These are phyloP conservation scores for Warburgia ugandensis DNA, from an alignment of 164 flowering plant genomes.

Conservation along the genomic window DNA sequence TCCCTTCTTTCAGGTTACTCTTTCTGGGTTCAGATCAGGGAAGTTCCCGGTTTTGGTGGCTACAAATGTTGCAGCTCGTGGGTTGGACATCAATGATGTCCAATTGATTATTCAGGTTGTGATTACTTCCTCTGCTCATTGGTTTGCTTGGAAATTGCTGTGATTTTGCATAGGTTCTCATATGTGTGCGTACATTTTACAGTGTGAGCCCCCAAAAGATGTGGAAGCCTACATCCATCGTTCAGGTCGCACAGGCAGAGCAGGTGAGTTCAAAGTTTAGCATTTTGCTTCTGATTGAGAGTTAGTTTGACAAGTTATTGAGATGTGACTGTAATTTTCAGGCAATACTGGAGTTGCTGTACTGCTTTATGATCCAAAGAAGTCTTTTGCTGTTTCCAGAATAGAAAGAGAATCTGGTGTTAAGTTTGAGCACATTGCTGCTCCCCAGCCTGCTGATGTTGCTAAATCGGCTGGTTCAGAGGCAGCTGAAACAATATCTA, in stretches of 20 bases:
- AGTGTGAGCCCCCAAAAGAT: constrained; percentile 99
- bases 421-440: constrained; percentile 80
- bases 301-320: background rate
- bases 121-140: background rate
- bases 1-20: constrained; percentile 53
- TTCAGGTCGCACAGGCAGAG: constrained; percentile 97
- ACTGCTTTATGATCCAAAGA: constrained; percentile 86
- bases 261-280: constrained; percentile 35
- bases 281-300: background rate
- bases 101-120: constrained; percentile 89
- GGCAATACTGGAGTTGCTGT: constrained; percentile 91
- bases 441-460: constrained; percentile 85
- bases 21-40: constrained; percentile 80
- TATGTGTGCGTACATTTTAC: background rate
- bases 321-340: constrained; percentile 10
- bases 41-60: constrained; percentile 84
- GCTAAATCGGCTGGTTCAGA: constrained; percentile 77
- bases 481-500: constrained; percentile 57
- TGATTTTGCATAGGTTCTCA: too few species aligned
- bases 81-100: constrained; percentile 91
- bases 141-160: background rate
- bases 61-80: constrained; percentile 95
- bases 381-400: constrained; percentile 42
- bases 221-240: constrained; percentile 97
- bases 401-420: constrained; percentile 91